A percentile compares a stretch with the other conserved stretches of the same genome.
Evolutionary conservation across 106 monocot genomes (phyloP).

Genomic region (Ottelia alismoides): DNA sequence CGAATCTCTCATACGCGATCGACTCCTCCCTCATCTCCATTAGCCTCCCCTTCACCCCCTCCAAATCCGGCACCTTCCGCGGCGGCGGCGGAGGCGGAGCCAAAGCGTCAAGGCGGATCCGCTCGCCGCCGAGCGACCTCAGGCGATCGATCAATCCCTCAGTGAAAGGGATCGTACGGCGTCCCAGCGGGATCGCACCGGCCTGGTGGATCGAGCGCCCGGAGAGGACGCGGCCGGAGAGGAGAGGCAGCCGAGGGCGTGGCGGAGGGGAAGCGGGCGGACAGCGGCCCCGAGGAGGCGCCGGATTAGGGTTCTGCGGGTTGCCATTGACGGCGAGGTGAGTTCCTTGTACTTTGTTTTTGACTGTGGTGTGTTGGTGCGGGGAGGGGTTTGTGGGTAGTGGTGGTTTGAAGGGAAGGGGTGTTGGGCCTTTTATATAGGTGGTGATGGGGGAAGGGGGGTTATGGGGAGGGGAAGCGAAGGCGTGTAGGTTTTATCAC

Average conservation of each 20-base stretch:
- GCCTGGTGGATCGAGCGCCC: constrained; percentile 4
- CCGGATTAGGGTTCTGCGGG: not conserved
- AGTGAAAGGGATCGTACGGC: constrained; percentile 7
- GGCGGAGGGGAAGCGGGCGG: not conserved
- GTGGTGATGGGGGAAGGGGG: too few species aligned
- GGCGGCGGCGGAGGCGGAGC: constrained; percentile 15
- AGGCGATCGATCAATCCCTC: constrained; percentile 22
- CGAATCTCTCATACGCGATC: constrained; percentile 35
- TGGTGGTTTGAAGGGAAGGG: too few species aligned
- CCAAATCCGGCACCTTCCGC: not conserved
- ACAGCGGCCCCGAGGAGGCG: not conserved
- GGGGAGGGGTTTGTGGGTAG: too few species aligned
- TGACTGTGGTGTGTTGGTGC: too few species aligned
- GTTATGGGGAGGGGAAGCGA: too few species aligned
- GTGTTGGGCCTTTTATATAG: too few species aligned
- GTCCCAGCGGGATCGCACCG: constrained; percentile 16
- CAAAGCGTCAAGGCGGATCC: constrained; percentile 28
- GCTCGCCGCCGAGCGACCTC: constrained; percentile 13
- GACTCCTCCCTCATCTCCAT: constrained; percentile 59
- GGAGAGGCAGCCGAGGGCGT: too few species aligned
- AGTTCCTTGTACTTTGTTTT: too few species aligned
- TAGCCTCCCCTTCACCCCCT: constrained; percentile 3
- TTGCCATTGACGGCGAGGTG: constrained; percentile 6
- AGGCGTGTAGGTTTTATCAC: too few species aligned
- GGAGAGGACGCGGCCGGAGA: too few species aligned